Percentiles rank a stretch among this genome's conserved stretches.
phyloP scores from a whole-genome alignment of 202 grass and related monocot genomes.

The Zizania palustris region DNA sequence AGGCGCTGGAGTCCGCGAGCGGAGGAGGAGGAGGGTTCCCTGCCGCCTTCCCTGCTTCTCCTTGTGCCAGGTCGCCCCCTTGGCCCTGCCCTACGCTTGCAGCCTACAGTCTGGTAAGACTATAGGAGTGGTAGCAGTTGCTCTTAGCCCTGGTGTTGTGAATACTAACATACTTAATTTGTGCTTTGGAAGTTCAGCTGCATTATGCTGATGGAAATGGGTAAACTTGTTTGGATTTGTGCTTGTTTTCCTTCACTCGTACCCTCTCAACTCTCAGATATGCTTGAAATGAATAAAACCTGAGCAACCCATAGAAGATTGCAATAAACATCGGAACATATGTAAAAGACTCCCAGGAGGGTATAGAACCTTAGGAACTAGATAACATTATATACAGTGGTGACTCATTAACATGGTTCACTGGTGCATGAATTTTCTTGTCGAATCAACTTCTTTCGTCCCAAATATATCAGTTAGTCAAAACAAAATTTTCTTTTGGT shows the following conservation, averaged over 20 bases:
- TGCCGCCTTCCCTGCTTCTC: no score
- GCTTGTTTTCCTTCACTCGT: neutral
- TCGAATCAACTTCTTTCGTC: neutral
- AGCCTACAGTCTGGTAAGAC: no score
- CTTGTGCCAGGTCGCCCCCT: no score
- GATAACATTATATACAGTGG: neutral
- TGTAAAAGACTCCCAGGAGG: no score
- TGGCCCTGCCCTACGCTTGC: no score
- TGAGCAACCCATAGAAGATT: neutral
- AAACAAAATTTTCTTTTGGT: no score
- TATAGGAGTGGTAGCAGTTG: slow-evolving; percentile 82
- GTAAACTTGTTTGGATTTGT: slow-evolving; percentile 49
- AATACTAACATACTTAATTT: slow-evolving; percentile 93
- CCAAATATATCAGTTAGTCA: no score
- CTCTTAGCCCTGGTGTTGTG: slow-evolving; percentile 89
- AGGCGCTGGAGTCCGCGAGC: no score
- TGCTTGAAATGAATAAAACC: slow-evolving; percentile 27
- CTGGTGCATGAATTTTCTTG: neutral
- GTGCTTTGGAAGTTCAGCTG: slow-evolving; percentile 78
- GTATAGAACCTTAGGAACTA: neutral
- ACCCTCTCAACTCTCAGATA: neutral
- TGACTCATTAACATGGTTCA: neutral
- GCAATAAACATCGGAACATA: neutral
- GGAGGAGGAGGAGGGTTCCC: no score
- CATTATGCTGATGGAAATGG: slow-evolving; percentile 84